phyloP scores from a whole-genome alignment of 495 filamentous ascomycete species.

The Annulohypoxylon bovei region DNA sequence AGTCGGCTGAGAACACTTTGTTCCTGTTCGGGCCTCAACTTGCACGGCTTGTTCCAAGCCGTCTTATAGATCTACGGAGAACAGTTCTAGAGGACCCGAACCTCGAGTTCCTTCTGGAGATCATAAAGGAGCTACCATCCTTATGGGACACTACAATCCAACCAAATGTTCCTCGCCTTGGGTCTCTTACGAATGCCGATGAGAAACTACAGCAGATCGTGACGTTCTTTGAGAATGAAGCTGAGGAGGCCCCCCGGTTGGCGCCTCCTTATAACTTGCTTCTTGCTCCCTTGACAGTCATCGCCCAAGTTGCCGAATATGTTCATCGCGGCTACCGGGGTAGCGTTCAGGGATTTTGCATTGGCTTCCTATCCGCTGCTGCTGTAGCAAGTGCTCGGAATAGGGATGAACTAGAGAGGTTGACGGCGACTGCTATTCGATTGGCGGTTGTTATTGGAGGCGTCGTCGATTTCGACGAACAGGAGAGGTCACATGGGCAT shows the following conservation, averaged over 20 bases:
- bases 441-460: conserved; percentile 16
- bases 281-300: conserved; percentile 17
- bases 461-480: conserved; percentile 12
- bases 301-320: conserved; percentile 18
- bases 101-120: conserved; percentile 8
- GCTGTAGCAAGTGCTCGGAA: conserved; percentile 12
- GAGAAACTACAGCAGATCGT: background rate
- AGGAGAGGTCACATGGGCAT: background rate
- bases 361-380: conserved; percentile 19
- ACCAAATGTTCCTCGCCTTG: background rate
- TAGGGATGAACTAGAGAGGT: conserved; percentile 6
- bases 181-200: background rate
- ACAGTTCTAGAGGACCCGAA: conserved; percentile 6
- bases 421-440: conserved; percentile 14
- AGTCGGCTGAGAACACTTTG: conserved; percentile 7
- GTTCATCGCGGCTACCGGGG: background rate
- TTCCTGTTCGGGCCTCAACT: conserved; percentile 27
- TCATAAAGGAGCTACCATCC: conserved; percentile 7
- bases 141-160: conserved; percentile 12
- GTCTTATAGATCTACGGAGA: conserved; percentile 19
- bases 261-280: conserved; percentile 15
- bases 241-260: conserved; percentile 5
- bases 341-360: conserved; percentile 14
- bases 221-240: conserved; percentile 7
- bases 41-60: conserved; percentile 8